phyloP scores from a whole-genome alignment of 805 yeast species.

The Hanseniaspora jakobsenii region DNA sequence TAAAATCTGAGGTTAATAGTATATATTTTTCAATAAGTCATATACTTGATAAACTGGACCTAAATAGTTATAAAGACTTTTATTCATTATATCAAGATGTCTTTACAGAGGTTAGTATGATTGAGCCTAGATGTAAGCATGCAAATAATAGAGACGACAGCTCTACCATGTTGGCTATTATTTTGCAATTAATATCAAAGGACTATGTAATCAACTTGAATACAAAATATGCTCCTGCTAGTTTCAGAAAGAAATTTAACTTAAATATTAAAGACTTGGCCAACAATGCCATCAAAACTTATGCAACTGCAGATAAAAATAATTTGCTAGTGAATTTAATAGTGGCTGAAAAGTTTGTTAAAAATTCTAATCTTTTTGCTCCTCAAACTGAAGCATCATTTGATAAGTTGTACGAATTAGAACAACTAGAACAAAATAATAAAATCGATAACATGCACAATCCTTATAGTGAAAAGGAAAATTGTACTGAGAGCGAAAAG shows the following conservation, averaged over 20 bases:
- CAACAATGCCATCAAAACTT: not conserved
- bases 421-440: not conserved
- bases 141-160: not conserved
- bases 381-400: no score
- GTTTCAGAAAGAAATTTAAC: not conserved
- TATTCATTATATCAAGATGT: not conserved
- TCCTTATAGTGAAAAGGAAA: not conserved
- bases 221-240: not conserved
- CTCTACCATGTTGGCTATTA: not conserved
- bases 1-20: not conserved
- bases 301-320: not conserved
- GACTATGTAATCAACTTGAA: not conserved
- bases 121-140: no score
- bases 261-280: not conserved
- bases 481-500: no score
- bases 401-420: not conserved
- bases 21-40: not conserved
- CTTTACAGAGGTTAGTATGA: not conserved
- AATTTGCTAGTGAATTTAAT: not conserved
- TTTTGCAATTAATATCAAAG: not conserved
- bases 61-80: not conserved
- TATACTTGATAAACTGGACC: not conserved
- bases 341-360: not conserved
- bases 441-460: not conserved
- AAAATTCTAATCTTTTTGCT: no score